Percentiles rank a stretch among this genome's conserved stretches.
Evolutionary conservation across 805 yeast genomes (phyloP).

Genomic region (Cyberlindnera euphorbiiphila): DNA sequence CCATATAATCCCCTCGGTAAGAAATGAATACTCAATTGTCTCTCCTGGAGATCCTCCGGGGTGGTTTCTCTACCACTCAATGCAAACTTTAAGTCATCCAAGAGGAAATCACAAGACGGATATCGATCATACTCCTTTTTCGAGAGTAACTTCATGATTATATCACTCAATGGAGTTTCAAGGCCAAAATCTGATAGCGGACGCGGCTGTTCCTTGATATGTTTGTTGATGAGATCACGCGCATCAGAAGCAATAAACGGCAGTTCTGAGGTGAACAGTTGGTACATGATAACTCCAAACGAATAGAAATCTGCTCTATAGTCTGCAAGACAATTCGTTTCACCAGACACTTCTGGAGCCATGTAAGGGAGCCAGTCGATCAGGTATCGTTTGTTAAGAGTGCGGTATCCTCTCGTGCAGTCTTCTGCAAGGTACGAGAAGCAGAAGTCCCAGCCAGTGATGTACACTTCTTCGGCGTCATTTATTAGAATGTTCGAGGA

Average conservation of each 20-base stretch:
- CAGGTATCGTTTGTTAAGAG: conserved; percentile 36
- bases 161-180: conserved; percentile 31
- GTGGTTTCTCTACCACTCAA: conserved; percentile 7
- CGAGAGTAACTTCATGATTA: conserved; percentile 40
- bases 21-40: conserved; percentile 1
- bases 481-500: conserved; percentile 37
- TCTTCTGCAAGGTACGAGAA: conserved; percentile 41
- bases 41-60: conserved; percentile 14
- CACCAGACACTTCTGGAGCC: conserved; percentile 48
- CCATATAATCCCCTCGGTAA: conserved; percentile 30
- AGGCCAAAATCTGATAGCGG: conserved; percentile 31
- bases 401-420: conserved; percentile 38
- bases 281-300: conserved; percentile 47
- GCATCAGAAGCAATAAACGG: conserved; percentile 42
- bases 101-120: conserved; percentile 31
- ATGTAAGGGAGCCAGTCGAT: conserved; percentile 42
- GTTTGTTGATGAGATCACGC: conserved; percentile 36
- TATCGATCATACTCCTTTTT: conserved; percentile 40
- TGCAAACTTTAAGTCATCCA: conserved; percentile 33
- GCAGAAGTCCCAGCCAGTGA: conserved; percentile 47
- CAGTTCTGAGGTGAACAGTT: conserved; percentile 40
- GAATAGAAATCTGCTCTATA: conserved; percentile 46
- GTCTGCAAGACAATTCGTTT: conserved; percentile 37
- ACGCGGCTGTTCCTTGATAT: conserved; percentile 38
- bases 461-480: conserved; percentile 32